These are phyloP conservation scores for Anthracocystis walkeri DNA, from an alignment of 1,284 basidiomycete genomes.

Conservation along the genomic window DNA sequence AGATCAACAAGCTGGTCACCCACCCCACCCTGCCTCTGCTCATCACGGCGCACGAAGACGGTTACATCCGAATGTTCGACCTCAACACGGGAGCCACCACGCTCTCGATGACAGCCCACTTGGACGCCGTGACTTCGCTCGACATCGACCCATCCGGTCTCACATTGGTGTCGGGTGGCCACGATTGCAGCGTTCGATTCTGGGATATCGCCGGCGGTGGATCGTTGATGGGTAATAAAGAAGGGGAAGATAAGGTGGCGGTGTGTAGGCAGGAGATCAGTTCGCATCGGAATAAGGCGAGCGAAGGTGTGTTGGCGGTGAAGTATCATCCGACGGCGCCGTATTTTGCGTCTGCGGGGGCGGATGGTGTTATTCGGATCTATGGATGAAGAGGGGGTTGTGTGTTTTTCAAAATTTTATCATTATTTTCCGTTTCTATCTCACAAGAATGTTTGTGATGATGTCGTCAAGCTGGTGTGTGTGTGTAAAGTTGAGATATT, in stretches of 20 bases:
- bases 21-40: constrained; percentile 91
- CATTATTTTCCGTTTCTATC: not conserved
- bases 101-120: constrained; percentile 88
- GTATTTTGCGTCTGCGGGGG: constrained; percentile 90
- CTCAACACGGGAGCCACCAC: constrained; percentile 83
- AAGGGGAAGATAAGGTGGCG: constrained; percentile 61
- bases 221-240: constrained; percentile 23
- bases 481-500: not conserved
- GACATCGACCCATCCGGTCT: constrained; percentile 88
- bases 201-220: constrained; percentile 85
- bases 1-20: constrained; percentile 88
- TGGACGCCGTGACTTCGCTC: constrained; percentile 89
- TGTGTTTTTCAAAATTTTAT: not conserved
- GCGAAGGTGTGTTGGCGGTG: constrained; percentile 89
- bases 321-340: constrained; percentile 86
- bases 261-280: constrained; percentile 89
- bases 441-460: not conserved
- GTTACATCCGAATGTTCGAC: constrained; percentile 90
- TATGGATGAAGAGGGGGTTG: constrained; percentile 69
- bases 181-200: constrained; percentile 92
- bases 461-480: too few species aligned
- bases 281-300: constrained; percentile 80
- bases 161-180: constrained; percentile 87
- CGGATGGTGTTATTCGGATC: constrained; percentile 92
- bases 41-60: constrained; percentile 92